phyloP scores from a whole-genome alignment of 331 rosid species.

The Cydonia oblonga region DNA sequence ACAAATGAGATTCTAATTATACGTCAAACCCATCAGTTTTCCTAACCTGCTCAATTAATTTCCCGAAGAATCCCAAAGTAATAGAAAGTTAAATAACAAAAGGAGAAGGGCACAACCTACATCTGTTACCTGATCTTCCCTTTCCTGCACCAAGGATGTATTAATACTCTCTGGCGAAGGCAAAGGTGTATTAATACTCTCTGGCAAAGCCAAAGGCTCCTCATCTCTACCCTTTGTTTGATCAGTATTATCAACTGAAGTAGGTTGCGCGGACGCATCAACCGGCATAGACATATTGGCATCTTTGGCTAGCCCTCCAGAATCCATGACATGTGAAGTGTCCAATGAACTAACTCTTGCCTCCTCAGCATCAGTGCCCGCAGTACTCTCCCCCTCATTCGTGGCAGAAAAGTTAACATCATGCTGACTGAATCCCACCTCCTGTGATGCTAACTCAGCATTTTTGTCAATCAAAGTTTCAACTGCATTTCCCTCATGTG shows the following conservation, averaged over 20 bases:
- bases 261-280: constrained; percentile 11
- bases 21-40: constrained; percentile 29
- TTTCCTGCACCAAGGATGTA: constrained; percentile 32
- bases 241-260: constrained; percentile 15
- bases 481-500: constrained; percentile 6
- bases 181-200: constrained; percentile 7
- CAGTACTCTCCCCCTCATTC: constrained; percentile 20
- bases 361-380: constrained; percentile 17
- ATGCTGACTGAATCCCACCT: constrained; percentile 23
- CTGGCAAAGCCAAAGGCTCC: not conserved
- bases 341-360: constrained; percentile 12
- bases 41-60: constrained; percentile 18
- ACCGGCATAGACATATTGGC: constrained; percentile 18
- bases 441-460: constrained; percentile 22
- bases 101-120: constrained; percentile 80
- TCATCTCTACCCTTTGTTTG: constrained; percentile 25
- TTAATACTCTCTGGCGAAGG: constrained; percentile 4
- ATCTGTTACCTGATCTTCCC: constrained; percentile 86
- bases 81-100: constrained; percentile 12
- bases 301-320: constrained; percentile 22
- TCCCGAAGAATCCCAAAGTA: not conserved
- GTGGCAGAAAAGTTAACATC: constrained; percentile 19
- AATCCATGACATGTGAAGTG: constrained; percentile 23
- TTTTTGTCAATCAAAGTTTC: constrained; percentile 21
- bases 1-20: constrained; percentile 68